phyloP scores from a whole-genome alignment of 1,139 yeast genomes.

The Zhuliangozyma parablackwelliae region DNA sequence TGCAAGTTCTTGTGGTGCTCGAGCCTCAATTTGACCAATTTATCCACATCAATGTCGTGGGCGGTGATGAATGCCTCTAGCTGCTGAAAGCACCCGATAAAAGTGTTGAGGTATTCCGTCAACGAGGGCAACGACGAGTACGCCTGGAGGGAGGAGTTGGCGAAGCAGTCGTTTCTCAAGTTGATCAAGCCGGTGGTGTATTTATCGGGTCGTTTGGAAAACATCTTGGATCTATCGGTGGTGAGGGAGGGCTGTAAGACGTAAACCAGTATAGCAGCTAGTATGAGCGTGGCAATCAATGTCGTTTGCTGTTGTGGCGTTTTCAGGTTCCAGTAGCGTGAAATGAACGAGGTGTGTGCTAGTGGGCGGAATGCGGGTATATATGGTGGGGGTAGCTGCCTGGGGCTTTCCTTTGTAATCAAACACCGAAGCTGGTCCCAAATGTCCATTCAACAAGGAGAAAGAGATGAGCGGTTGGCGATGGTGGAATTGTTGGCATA shows the following conservation, averaged over 20 bases:
- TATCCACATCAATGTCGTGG: conserved; percentile 20
- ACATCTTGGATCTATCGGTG: conserved; percentile 22
- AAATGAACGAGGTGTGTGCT: conserved; percentile 6
- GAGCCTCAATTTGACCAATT: conserved; percentile 12
- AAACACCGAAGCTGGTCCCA: conserved; percentile 9
- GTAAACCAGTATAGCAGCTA: conserved; percentile 15
- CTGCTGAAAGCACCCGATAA: conserved; percentile 23
- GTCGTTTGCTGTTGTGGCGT: conserved; percentile 7
- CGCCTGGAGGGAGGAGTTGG: conserved; percentile 87
- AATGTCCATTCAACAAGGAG: conserved; percentile 7
- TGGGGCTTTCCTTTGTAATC: conserved; percentile 8
- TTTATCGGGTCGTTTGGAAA: conserved; percentile 61
- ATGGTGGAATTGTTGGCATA: no score
- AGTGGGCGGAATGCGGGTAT: conserved; percentile 1
- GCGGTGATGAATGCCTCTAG: conserved; percentile 24
- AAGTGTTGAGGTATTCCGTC: conserved; percentile 55
- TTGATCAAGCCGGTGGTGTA: conserved; percentile 81
- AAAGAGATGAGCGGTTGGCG: neutral
- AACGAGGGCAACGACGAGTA: conserved; percentile 65
- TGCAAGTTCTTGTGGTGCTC: conserved; percentile 9
- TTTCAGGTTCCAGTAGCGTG: conserved; percentile 9
- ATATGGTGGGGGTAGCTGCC: neutral
- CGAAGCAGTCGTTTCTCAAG: conserved; percentile 85
- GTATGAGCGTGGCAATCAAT: conserved; percentile 7
- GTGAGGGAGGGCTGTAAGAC: conserved; percentile 20